Base-by-base conservation (phyloP, 2,329 filamentous ascomycete genomes). In the Grosmannia serpens region DNA sequence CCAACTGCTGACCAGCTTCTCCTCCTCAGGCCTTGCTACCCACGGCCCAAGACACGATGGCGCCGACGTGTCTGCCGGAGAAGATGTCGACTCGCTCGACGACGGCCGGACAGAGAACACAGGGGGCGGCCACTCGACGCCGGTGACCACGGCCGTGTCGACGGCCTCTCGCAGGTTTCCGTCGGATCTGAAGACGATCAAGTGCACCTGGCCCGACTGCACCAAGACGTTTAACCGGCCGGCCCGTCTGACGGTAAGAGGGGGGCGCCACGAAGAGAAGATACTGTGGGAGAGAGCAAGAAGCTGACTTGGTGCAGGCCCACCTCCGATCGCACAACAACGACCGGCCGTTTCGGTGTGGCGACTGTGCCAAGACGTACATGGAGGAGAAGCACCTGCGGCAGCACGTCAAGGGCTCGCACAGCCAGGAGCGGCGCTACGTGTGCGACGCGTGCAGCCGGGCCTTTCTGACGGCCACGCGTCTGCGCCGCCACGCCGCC, bases 261-360 rank as follows among this genome's bases (percentile, higher is more conserved):
- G n/a, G n/a, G n/a, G n/a, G n/a, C n/a, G n/a, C n/a, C n/a, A n/a
- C n/a, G n/a, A n/a, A n/a, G n/a, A n/a, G n/a, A n/a, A n/a, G n/a
- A n/a, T n/a, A n/a, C n/a, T n/a, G n/a, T 20, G 2, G 20, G 44
- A 24, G 17, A 22, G n/a, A 24, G 4, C 44, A 57, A 15, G 17
- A 24, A 27, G 5, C 35, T 52, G 5, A 26, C 22, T 13, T 31
- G 10, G 10, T 1, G 4, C 35, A 60, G 55, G 85, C 89, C 60
- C 92, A 97, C 67, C 73, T 92, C 27, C 82, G 90, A 62, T 91
- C 88, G 1, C 92, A 97, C 70, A 92, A 84, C 57, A 90, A 92
- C 64, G 88, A 92, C 65, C 84, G 91, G 1, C 85, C 90, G 0
- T 95, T 88, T 70, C 77, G 78, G 46, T 97, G 92, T 67, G 73